Percentiles rank a stretch among this genome's conserved stretches.
These are phyloP conservation scores for Suhomyces choctaworum DNA, from an alignment of 1,139 yeast species.

Conservation along the genomic window DNA sequence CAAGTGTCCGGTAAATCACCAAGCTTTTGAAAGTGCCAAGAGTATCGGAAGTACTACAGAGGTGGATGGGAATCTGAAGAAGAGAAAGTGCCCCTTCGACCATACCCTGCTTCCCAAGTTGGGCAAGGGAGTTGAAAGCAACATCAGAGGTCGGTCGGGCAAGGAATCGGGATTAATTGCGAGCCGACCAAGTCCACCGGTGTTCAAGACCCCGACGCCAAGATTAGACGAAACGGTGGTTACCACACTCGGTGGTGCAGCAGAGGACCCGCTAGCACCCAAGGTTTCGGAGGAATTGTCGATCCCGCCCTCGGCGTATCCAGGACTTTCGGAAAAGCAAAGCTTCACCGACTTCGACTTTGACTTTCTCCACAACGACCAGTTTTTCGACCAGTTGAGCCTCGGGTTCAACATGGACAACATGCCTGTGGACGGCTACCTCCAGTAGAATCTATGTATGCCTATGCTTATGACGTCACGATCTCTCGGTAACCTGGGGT, in stretches of 20 bases:
- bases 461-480: neutral
- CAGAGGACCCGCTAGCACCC: slow-evolving; percentile 2
- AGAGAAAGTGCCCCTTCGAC: slow-evolving; percentile 37
- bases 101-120: slow-evolving; percentile 23
- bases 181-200: slow-evolving; percentile 5
- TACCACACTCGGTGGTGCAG: too few relatives aligned
- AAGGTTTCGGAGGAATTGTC: slow-evolving; percentile 1
- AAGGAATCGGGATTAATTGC: slow-evolving; percentile 3
- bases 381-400: slow-evolving; percentile 22
- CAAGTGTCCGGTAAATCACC: slow-evolving; percentile 9
- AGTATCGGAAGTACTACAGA: neutral
- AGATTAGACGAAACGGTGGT: slow-evolving; percentile 5
- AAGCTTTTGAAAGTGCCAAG: slow-evolving; percentile 4
- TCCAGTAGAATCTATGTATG: neutral
- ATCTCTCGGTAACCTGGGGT: too few relatives aligned
- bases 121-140: slow-evolving; percentile 29
- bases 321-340: slow-evolving; percentile 12
- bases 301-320: slow-evolving; percentile 1
- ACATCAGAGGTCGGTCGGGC: slow-evolving; percentile 21
- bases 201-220: slow-evolving; percentile 8
- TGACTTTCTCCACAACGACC: slow-evolving; percentile 35
- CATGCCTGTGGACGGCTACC: slow-evolving; percentile 13
- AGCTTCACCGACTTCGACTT: slow-evolving; percentile 30
- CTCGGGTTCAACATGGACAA: slow-evolving; percentile 15
- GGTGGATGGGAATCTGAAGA: slow-evolving; percentile 8